These are phyloP conservation scores for Calonectria henricotiae DNA, from an alignment of 2,329 filamentous ascomycete genomes.

Conservation along the genomic window DNA sequence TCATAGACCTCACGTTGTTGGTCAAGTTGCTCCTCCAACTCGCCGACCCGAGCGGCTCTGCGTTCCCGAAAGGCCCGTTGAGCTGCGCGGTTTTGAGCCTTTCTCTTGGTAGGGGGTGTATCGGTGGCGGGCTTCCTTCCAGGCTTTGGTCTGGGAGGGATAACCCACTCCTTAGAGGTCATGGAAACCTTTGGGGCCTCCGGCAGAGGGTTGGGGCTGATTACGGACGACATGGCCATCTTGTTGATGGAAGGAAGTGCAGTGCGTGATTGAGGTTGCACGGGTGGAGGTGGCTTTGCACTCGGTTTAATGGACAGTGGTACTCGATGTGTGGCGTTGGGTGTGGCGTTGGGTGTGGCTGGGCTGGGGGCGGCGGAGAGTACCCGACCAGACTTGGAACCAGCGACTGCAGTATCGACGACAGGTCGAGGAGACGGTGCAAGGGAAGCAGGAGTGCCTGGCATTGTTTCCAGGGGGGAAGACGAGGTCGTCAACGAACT, in stretches of 20 bases:
- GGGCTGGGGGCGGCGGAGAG: conserved; percentile 49
- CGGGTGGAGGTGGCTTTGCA: conserved; percentile 51
- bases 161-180: conserved; percentile 89
- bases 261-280: conserved; percentile 55
- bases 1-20: conserved; percentile 73
- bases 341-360: conserved; percentile 46
- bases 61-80: conserved; percentile 93
- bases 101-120: conserved; percentile 92
- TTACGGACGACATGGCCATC: conserved; percentile 67
- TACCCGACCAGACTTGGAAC: conserved; percentile 42
- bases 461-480: conserved; percentile 47
- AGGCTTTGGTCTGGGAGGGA: conserved; percentile 88
- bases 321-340: conserved; percentile 49
- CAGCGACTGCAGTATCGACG: conserved; percentile 44
- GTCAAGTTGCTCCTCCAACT: conserved; percentile 78
- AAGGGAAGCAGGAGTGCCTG: conserved; percentile 42
- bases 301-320: conserved; percentile 55
- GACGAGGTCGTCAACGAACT: conserved; percentile 33
- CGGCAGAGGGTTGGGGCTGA: conserved; percentile 60
- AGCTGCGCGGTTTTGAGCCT: conserved; percentile 93
- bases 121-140: conserved; percentile 95
- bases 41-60: conserved; percentile 87
- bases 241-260: conserved; percentile 61
- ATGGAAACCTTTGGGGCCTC: conserved; percentile 71
- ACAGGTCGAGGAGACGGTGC: conserved; percentile 45